A percentile compares a stretch with the other conserved stretches of the same genome.
These are phyloP conservation scores for Drechslerella coelobrocha DNA, from an alignment of 2,329 filamentous ascomycete species.

Conservation along the genomic window DNA sequence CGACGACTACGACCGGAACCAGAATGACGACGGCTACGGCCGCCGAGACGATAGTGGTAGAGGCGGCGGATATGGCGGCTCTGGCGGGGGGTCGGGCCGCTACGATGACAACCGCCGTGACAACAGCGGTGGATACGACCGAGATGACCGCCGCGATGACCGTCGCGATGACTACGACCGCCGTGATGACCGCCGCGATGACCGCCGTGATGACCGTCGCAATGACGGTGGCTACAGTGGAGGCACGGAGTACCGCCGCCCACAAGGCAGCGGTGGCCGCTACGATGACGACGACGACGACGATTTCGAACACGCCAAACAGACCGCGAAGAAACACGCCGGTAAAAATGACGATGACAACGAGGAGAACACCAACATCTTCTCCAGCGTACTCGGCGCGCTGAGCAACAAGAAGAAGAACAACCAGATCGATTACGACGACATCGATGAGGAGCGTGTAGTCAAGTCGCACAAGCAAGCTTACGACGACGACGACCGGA, in stretches of 20 bases:
- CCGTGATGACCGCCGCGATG: constrained; percentile 50
- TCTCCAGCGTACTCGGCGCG: constrained; percentile 65
- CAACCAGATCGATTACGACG: constrained; percentile 61
- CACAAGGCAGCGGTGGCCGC: constrained; percentile 41
- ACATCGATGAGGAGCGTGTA: constrained; percentile 70
- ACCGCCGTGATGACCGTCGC: constrained; percentile 55
- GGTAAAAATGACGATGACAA: constrained; percentile 61
- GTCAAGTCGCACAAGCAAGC: constrained; percentile 77
- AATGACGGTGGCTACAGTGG: constrained; percentile 58
- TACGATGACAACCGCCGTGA: background rate
- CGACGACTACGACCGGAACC: constrained; percentile 18
- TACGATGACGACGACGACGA: constrained; percentile 59
- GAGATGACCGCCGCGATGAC: constrained; percentile 8
- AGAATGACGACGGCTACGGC: constrained; percentile 17
- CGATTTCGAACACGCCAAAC: constrained; percentile 61
- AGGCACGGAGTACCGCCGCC: constrained; percentile 42
- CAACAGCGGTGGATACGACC: background rate
- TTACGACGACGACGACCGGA: constrained; percentile 65
- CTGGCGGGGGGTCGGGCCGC: constrained; percentile 1
- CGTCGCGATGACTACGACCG: background rate
- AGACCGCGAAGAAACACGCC: constrained; percentile 65
- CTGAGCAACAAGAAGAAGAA: constrained; percentile 64
- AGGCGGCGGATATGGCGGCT: constrained; percentile 8
- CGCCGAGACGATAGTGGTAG: constrained; percentile 11
- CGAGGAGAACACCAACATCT: constrained; percentile 59